Base-by-base conservation (phyloP, 139 green algal genomes). In the Edaphochlamys debaryana region DNA sequence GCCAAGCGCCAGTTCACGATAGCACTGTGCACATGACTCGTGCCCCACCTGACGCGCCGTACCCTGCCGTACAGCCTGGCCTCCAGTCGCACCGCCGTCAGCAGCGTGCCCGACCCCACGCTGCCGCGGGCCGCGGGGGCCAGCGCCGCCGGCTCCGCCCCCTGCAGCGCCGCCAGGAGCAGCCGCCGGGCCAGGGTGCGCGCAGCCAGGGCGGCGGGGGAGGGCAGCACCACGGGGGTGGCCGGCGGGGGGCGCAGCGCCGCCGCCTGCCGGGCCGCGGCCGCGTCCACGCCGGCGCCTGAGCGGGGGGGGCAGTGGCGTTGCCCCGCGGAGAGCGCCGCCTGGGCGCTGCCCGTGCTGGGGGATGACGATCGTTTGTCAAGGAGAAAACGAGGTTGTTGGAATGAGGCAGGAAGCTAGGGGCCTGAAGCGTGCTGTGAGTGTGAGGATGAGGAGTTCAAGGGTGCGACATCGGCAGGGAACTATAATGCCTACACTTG, bases 101-200 rank as follows among this genome's bases (percentile, higher is more conserved):
- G 36, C 6, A 79, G 37, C 52, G 32, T 38, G 0, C 34, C 54
- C 42, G 50, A 17, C 50, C 48, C 48, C 15, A 23, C 50, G 50
- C 50, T 22, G 50, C 50, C 50, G 50, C 50, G 20, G 50, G n/a
- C 15, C 23, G 23, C 63, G 5, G 32, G 15, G 32, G 23, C 63
- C 63, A 30, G 2, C 23, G 63, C 32, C n/a, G 15, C 17, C 63
- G 23, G 15, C 2, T 9, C 2, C 23, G 30, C 5, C 32, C 72
- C 72, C 37, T 69, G 22, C 54, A 79, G 34, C 29, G 42, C 72
- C 54, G 72, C 72, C 52, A 79, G 54, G 36, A 79, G 72, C 72
- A 68, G 17, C 56, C 72, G 54, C 36, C 72, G 72, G 0, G 72
- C 72, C 37, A 8, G 52, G 32, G 20, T 79, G 34, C 72, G 72